phyloP scores from a whole-genome alignment of 371 early-diverging fungal species.

The Lichtheimia corymbifera region DNA sequence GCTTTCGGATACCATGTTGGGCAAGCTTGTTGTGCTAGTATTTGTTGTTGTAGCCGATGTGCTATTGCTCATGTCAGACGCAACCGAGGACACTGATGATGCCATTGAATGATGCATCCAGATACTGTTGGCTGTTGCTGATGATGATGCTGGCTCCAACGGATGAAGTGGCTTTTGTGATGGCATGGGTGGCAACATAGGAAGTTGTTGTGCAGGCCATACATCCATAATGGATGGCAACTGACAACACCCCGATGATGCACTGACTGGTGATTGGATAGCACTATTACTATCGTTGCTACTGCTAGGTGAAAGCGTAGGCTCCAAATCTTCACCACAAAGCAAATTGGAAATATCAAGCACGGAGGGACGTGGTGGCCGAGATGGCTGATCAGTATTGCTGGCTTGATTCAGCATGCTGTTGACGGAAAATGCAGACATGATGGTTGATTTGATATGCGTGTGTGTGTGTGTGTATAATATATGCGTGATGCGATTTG shows the following conservation, averaged over 20 bases:
- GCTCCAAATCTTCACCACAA: slow-evolving; percentile 17
- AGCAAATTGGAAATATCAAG: slow-evolving; percentile 39
- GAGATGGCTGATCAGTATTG: not conserved
- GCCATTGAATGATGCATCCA: slow-evolving; percentile 29
- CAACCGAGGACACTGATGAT: slow-evolving; percentile 31
- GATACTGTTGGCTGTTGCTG: slow-evolving; percentile 7
- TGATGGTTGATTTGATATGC: not conserved
- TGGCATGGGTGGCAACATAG: not conserved
- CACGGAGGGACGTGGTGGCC: slow-evolving; percentile 30
- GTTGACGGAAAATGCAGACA: slow-evolving; percentile 11
- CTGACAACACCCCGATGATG: slow-evolving; percentile 19
- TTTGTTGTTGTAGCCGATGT: not conserved
- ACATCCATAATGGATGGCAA: slow-evolving; percentile 14
- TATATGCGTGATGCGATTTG: not conserved
- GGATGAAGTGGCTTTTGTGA: too few species aligned
- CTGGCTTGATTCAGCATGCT: slow-evolving; percentile 2
- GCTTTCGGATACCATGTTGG: too few species aligned
- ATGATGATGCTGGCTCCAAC: not conserved
- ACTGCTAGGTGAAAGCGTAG: slow-evolving; percentile 17
- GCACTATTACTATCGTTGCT: too few species aligned
- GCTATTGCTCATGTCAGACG: slow-evolving; percentile 13
- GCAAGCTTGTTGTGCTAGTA: not conserved
- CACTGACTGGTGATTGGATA: not conserved
- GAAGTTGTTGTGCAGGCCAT: not conserved
- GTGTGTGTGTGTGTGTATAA: not conserved